Evolutionary conservation across 192 early-diverging fungal genomes (phyloP), one percentile per base, ranked within the genome.

Genomic region (Linnemannia exigua): DNA sequence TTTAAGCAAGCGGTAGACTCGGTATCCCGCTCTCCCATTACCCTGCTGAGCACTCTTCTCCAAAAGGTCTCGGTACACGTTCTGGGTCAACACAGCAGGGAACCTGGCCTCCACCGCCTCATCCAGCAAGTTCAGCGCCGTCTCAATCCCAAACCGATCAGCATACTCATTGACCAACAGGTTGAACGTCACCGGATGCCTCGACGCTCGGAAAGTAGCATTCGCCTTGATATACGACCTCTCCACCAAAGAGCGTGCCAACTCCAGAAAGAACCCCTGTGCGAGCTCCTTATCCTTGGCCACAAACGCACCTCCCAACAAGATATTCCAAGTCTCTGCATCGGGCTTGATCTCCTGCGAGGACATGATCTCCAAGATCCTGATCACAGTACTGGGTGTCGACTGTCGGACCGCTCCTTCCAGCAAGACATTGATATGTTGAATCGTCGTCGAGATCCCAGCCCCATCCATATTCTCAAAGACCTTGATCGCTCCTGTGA

Each of bases 341-440:
- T 72, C 76, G 28, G 84, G 84, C 25, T 38, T 74, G 14, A 79
- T 61, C 19, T 35, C n/a, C 7, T 72, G 68, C 0, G 84, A 72
- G 7, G 70, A 58, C 84, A 86, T 86, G 50, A 86, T 77, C 38
- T 86, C 84, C 50, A 86, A 48, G 44, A 86, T 80, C 19, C 84
- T 79, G 17, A 80, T 19, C 5, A 78, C 50, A 3, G 84, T 86
- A 6, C 69, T 41, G 6, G 83, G 67, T 19, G 69, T 70, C 0
- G 84, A 48, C n/a, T 61, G 37, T 48, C 74, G 68, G 0, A 79
- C 75, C 22, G 84, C 78, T 4, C 84, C 84, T 28, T 86, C 84
- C 17, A 86, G 51, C 25, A 86, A 37, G 20, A 73, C 78, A 48
- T 86, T 86, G 70, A 86, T 80, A 44, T 86, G 84, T 5, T 35